These are phyloP conservation scores for Melanopsichium pennsylvanicum DNA, from an alignment of 1,284 basidiomycete species.

Conservation along the genomic window DNA sequence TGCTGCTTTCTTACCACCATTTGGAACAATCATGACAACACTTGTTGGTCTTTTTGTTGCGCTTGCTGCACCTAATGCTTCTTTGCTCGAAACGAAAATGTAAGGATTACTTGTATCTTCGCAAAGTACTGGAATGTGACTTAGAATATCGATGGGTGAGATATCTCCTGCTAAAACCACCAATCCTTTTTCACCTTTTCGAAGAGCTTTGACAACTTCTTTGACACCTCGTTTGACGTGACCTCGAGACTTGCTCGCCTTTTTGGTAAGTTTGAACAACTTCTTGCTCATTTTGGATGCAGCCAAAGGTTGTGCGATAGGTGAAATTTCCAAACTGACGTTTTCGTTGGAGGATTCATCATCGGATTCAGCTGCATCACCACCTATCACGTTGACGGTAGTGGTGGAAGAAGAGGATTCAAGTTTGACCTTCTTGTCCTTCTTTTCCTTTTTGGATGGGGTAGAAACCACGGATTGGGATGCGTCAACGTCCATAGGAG, in stretches of 20 bases:
- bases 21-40: conserved; percentile 82
- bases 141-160: conserved; percentile 96
- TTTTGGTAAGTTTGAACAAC: conserved; percentile 65
- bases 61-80: conserved; percentile 86
- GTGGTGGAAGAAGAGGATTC: too few species aligned
- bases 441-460: conserved; percentile 55
- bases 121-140: conserved; percentile 90
- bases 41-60: conserved; percentile 97
- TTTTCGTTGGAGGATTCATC: conserved; percentile 35
- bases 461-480: conserved; percentile 24
- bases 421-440: conserved; percentile 46
- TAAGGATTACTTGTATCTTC: conserved; percentile 96
- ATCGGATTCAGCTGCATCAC: conserved; percentile 42
- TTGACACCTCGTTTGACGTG: conserved; percentile 66
- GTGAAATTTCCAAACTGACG: too few species aligned
- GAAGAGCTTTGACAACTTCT: conserved; percentile 64
- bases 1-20: conserved; percentile 73
- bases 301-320: conserved; percentile 63
- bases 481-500: conserved; percentile 40
- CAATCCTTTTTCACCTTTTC: conserved; percentile 69
- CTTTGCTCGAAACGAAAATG: conserved; percentile 72
- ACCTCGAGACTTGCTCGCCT: conserved; percentile 63
- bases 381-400: neutral
- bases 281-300: conserved; percentile 60
- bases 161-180: conserved; percentile 96